Percentiles rank a stretch among this genome's conserved stretches.
Evolutionary conservation across 331 rosid genomes (phyloP).

Genomic region (Quercus phellos): DNA sequence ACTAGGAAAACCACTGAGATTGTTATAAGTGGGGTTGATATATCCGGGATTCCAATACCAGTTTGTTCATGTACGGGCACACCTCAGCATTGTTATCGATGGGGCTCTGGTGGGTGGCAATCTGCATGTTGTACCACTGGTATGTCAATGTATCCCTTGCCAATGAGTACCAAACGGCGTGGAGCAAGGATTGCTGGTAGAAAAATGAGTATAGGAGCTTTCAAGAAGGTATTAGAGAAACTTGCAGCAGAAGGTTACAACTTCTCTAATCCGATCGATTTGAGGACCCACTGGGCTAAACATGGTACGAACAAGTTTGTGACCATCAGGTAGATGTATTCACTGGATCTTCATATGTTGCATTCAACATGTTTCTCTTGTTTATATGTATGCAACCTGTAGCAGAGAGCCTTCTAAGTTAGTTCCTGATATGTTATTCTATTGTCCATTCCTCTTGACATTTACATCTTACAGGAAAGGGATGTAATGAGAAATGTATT

Average conservation of each 20-base stretch:
- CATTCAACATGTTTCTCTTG: constrained; percentile 32
- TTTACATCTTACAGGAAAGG: neutral
- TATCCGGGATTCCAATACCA: constrained; percentile 84
- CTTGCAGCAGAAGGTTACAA: constrained; percentile 87
- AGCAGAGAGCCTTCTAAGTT: constrained; percentile 36
- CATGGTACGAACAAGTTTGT: constrained; percentile 98
- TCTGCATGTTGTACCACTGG: constrained; percentile 95
- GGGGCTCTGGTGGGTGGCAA: constrained; percentile 99
- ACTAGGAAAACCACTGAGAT: constrained; percentile 70
- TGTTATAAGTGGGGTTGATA: constrained; percentile 76
- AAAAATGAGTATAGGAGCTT: constrained; percentile 97
- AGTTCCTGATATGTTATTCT: constrained; percentile 11
- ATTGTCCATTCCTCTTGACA: neutral
- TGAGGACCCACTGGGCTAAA: constrained; percentile 87
- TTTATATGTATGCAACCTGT: constrained; percentile 40
- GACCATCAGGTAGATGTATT: constrained; percentile 75
- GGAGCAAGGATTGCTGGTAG: constrained; percentile 97
- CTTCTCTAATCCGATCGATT: constrained; percentile 76
- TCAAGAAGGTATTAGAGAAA: constrained; percentile 94
- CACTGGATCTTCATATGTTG: constrained; percentile 9
- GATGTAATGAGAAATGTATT: neutral
- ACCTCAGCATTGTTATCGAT: constrained; percentile 88
- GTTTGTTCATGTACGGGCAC: constrained; percentile 88
- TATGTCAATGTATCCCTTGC: constrained; percentile 85
- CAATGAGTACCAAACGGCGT: constrained; percentile 91